Evolutionary conservation across 495 filamentous ascomycete genomes (phyloP).

Genomic region (Podospora australis): DNA sequence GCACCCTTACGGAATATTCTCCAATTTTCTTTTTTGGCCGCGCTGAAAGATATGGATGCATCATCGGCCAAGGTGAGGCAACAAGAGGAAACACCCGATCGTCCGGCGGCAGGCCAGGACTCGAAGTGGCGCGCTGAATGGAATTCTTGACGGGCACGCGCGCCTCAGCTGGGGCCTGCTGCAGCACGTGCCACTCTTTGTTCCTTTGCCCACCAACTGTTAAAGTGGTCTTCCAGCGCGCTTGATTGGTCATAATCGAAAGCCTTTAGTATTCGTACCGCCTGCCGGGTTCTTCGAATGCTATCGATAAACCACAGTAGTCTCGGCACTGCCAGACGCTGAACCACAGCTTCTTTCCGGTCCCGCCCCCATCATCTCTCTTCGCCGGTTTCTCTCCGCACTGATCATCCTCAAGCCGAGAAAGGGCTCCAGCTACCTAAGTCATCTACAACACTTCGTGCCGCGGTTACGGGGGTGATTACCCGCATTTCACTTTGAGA

Average conservation of each 20-base stretch:
- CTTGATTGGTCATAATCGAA: too few relatives aligned
- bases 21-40: too few relatives aligned
- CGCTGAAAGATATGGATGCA: too few relatives aligned
- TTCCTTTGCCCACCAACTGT: background rate
- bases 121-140: background rate
- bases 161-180: background rate
- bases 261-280: too few relatives aligned
- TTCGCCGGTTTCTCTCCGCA: background rate
- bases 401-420: background rate
- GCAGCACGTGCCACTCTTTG: background rate
- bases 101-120: background rate
- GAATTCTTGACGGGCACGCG: too few relatives aligned
- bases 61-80: background rate
- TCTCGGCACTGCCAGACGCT: background rate
- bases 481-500: conserved; percentile 7
- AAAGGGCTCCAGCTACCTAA: background rate
- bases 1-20: too few relatives aligned
- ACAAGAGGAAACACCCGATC: background rate
- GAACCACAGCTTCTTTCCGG: background rate
- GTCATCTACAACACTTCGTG: background rate
- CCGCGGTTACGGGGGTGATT: too few relatives aligned
- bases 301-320: too few relatives aligned
- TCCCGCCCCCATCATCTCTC: background rate
- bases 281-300: too few relatives aligned
- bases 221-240: too few relatives aligned